phyloP scores from a whole-genome alignment of 73 alveolate species.

The Tetrahymena borealis region DNA sequence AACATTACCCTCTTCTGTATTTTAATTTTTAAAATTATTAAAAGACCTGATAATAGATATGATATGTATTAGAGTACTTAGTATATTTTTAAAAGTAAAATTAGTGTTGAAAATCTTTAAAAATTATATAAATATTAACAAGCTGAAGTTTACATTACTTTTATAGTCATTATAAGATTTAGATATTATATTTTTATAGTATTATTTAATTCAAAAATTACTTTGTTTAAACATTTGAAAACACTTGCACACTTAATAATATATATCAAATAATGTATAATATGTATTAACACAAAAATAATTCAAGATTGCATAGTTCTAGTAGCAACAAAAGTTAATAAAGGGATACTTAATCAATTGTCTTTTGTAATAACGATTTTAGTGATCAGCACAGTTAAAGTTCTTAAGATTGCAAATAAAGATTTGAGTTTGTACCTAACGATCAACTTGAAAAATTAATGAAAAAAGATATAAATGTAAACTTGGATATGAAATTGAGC shows the following conservation, averaged over 20 bases:
- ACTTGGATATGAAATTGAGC: not conserved
- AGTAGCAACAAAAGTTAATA: not conserved
- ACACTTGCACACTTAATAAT: not conserved
- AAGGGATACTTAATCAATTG: not conserved
- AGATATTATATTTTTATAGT: no score
- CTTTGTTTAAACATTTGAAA: not conserved
- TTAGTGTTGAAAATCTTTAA: no score
- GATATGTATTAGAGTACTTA: no score
- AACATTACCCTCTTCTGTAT: no score
- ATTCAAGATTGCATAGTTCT: not conserved
- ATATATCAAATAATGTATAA: not conserved
- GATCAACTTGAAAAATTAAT: no score
- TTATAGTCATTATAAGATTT: no score
- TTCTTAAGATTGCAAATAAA: not conserved
- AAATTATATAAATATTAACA: no score
- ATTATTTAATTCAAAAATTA: not conserved
- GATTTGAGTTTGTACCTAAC: no score
- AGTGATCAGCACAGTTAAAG: not conserved
- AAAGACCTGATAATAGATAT: no score
- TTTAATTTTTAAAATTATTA: no score
- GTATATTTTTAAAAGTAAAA: no score
- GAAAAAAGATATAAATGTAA: not conserved
- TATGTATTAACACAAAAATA: not conserved
- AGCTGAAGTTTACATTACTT: no score
- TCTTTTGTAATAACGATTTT: not conserved